Evolutionary conservation across 495 filamentous ascomycete species (phyloP).

Genomic region (Aspergillus bertholletiae): DNA sequence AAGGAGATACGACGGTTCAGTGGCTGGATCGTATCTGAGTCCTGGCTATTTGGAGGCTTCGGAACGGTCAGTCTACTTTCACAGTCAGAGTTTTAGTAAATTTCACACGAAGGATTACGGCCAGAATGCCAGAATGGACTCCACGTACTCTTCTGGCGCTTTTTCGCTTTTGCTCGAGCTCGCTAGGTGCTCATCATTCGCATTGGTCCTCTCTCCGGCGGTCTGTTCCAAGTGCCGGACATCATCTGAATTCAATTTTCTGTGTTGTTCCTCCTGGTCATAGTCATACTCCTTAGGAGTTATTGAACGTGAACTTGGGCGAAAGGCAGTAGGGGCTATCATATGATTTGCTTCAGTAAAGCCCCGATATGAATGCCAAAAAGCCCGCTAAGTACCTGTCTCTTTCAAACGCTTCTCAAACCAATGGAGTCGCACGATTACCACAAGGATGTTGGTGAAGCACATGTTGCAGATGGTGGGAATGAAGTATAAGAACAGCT

Average conservation of each 20-base stretch:
- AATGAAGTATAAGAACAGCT: slow-evolving; percentile 33
- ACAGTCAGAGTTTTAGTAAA: neutral
- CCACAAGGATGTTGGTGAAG: slow-evolving; percentile 35
- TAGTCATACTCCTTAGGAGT: neutral
- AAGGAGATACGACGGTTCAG: slow-evolving; percentile 8
- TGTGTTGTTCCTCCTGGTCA: slow-evolving; percentile 9
- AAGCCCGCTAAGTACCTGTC: slow-evolving; percentile 5
- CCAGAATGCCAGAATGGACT: neutral
- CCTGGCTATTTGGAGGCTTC: neutral
- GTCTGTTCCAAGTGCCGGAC: neutral
- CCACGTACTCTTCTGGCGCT: neutral
- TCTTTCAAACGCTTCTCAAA: slow-evolving; percentile 29
- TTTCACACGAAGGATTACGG: neutral
- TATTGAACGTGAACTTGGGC: neutral
- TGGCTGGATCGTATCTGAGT: neutral
- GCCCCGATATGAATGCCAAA: neutral
- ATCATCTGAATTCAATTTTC: neutral
- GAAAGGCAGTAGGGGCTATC: slow-evolving; percentile 10
- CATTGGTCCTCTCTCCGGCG: neutral
- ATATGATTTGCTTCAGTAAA: neutral
- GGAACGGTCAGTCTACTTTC: neutral
- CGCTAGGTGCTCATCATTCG: neutral
- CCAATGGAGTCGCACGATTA: slow-evolving; percentile 32
- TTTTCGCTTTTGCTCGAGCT: neutral
- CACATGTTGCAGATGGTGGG: slow-evolving; percentile 30